Evolutionary conservation across 345 rosid genomes (phyloP).

Genomic region (Pistacia integerrima): DNA sequence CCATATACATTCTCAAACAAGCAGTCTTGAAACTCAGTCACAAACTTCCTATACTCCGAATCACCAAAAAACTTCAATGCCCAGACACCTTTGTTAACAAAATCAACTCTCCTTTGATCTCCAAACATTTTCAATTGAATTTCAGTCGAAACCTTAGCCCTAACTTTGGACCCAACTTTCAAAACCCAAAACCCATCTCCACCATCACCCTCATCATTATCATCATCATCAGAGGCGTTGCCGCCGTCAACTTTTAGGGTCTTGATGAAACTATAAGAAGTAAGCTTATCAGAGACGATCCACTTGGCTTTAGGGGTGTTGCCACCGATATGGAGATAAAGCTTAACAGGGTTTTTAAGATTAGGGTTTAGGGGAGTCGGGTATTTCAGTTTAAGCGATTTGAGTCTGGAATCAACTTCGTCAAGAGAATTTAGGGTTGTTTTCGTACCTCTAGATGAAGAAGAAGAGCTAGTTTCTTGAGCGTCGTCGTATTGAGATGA

Average conservation of each 20-base stretch:
- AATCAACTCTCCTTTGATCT: constrained; percentile 80
- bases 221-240: constrained; percentile 7
- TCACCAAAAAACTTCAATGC: constrained; percentile 76
- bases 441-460: constrained; percentile 23
- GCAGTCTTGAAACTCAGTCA: constrained; percentile 67
- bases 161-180: constrained; percentile 66
- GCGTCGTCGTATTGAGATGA: constrained; percentile 42
- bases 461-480: constrained; percentile 34
- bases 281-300: constrained; percentile 59
- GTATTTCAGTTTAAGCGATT: constrained; percentile 63
- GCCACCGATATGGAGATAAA: constrained; percentile 81
- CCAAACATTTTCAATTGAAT: constrained; percentile 90
- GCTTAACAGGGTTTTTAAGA: constrained; percentile 65
- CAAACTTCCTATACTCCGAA: constrained; percentile 67
- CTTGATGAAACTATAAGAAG: constrained; percentile 56
- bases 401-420: constrained; percentile 63
- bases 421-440: constrained; percentile 31
- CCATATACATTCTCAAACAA: constrained; percentile 85
- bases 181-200: constrained; percentile 61
- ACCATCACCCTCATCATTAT: constrained; percentile 37
- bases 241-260: constrained; percentile 29
- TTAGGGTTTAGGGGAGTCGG: constrained; percentile 28
- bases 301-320: constrained; percentile 86
- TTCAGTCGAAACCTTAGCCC: constrained; percentile 68
- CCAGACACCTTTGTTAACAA: constrained; percentile 80